Conservation (phyloP, 1,284 basidiomycete species). For the Sporisorium graminicola region DNA sequence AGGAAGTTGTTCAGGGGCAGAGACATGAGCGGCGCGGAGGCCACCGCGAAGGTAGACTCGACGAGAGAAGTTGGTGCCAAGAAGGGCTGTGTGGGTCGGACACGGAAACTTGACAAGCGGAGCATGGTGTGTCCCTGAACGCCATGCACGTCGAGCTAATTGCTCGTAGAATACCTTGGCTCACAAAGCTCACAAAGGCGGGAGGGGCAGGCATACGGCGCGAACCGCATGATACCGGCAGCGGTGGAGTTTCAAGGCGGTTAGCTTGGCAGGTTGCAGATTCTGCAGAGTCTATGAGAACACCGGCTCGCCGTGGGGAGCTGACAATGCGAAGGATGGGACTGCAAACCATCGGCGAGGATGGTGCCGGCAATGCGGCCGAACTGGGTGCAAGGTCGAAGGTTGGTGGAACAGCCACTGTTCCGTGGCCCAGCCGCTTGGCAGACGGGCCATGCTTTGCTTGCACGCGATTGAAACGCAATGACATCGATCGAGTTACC, state of each 20-base stretch:
- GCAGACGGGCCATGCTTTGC: neutral
- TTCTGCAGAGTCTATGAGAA: too few relatives aligned
- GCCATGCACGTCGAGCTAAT: slow-evolving; percentile 18
- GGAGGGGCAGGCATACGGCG: slow-evolving; percentile 9
- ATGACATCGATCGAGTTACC: slow-evolving; percentile 9
- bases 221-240: neutral
- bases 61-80: slow-evolving; percentile 38
- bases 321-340: neutral
- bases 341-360: neutral
- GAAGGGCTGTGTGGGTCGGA: slow-evolving; percentile 26
- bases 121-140: slow-evolving; percentile 10
- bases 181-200: neutral
- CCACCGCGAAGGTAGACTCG: slow-evolving; percentile 7
- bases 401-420: slow-evolving; percentile 36
- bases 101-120: slow-evolving; percentile 13
- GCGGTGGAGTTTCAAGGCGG: neutral
- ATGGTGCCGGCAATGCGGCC: neutral
- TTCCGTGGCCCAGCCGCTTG: slow-evolving; percentile 23
- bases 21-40: neutral
- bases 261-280: slow-evolving; percentile 30
- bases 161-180: neutral
- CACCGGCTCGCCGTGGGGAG: neutral
- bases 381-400: slow-evolving; percentile 2
- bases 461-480: too few relatives aligned
- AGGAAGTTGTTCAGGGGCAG: slow-evolving; percentile 21